Evolutionary conservation across 345 rosid species (phyloP).

Genomic region (Carallia brachiata): DNA sequence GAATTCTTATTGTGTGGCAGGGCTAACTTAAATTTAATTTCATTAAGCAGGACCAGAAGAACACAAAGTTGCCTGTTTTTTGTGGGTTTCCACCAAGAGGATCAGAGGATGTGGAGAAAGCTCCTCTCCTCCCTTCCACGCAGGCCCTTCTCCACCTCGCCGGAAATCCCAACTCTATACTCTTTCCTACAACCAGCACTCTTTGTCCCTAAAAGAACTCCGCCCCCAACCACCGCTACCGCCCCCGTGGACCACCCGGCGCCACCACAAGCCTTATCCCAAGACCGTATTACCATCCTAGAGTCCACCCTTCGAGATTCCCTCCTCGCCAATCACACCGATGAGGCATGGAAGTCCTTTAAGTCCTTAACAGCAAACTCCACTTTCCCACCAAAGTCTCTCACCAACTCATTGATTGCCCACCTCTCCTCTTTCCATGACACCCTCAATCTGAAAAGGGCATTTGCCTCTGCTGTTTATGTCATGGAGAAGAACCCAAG

Average conservation of each 20-base stretch:
- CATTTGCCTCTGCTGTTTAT: constrained; percentile 79
- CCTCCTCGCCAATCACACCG: constrained; percentile 47
- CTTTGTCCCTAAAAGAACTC: constrained; percentile 39
- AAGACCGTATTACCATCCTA: constrained; percentile 40
- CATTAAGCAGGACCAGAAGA: too few relatives aligned
- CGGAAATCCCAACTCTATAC: constrained; percentile 57
- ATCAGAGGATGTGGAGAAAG: constrained; percentile 40
- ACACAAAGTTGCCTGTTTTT: too few relatives aligned
- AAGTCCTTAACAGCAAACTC: constrained; percentile 57
- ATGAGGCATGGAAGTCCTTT: constrained; percentile 83
- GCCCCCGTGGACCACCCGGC: not conserved
- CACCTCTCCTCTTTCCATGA: constrained; percentile 53
- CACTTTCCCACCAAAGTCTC: constrained; percentile 50
- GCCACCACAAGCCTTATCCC: constrained; percentile 33
- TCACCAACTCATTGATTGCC: constrained; percentile 65
- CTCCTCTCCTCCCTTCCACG: not conserved
- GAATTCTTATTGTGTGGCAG: too few relatives aligned
- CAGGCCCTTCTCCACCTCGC: constrained; percentile 33
- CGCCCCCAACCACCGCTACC: constrained; percentile 21
- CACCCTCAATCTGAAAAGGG: constrained; percentile 76
- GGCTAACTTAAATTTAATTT: too few relatives aligned
- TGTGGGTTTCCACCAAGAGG: not conserved
- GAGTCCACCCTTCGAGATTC: constrained; percentile 60
- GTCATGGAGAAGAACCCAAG: constrained; percentile 61
- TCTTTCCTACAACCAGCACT: constrained; percentile 78